Evolutionary conservation across 208 protist genomes (phyloP), one percentile per base, ranked within the genome.

Genomic region (Zelonia costaricensis): DNA sequence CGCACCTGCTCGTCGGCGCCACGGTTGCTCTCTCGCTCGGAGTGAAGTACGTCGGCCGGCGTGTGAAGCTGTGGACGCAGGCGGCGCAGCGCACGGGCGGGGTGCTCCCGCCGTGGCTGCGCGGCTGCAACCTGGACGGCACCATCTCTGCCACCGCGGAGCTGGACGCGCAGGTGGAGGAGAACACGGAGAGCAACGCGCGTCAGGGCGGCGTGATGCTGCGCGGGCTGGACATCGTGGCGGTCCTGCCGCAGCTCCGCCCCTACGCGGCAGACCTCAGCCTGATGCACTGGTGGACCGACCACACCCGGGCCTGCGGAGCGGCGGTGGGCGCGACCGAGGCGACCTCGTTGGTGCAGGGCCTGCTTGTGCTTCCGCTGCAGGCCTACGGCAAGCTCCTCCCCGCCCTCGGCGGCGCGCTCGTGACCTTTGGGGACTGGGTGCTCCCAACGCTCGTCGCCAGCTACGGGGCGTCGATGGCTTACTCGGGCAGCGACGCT

Each of bases 161-260:
- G 44, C 51, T 73, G 1, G 80, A 91, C 51, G 71, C 69, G 18
- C 74, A 87, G 72, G 78, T 80, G 56, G 71, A 62, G 51, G 86
- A 87, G 60, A 88, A 88, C 63, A 64, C 43, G 69, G 68, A 69
- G 36, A 77, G 73, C 45, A 60, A 54, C 44, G 64, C 63, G 22
- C 65, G 62, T n/a, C 68, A 69, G 9, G 84, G 84, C 23, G 73
- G 75, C 8, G 44, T 87, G 16, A 85, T 91, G 84, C 54, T 92
- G 55, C 76, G 80, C 12, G 86, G 86, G 30, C 66, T 89, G 43
- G 86, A 92, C 55, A 92, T 92, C 40, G 74, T 89, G 38, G 73
- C 74, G 13, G 68, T 74, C 28, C 51, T 89, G 31, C 82, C 74
- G 25, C 78, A 86, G 49, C 78, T 92, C 25, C 86, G 86, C 0